Percentiles rank a stretch among this genome's conserved stretches.
Conservation (phyloP, 106 monocot species). For the Dioscorea dumetorum region DNA sequence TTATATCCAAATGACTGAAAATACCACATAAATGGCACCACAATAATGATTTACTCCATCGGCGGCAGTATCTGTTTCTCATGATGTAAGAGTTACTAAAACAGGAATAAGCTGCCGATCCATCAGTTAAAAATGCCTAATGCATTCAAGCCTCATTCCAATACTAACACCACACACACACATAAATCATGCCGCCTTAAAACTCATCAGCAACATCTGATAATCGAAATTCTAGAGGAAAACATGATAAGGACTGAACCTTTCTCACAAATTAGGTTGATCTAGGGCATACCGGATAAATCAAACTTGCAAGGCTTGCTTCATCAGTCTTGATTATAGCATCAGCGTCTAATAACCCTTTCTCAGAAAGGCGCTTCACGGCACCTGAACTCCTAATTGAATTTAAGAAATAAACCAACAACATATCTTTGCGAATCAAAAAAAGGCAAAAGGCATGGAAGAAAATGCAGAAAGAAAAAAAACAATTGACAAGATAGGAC, state of each 20-base stretch:
- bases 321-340: slow-evolving; percentile 72
- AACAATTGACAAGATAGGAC: not conserved
- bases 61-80: too few relatives aligned
- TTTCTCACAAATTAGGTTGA: not conserved
- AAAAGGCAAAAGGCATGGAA: not conserved
- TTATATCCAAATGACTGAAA: too few relatives aligned
- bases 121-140: too few relatives aligned
- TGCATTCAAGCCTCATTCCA: too few relatives aligned
- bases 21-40: too few relatives aligned
- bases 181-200: too few relatives aligned
- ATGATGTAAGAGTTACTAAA: too few relatives aligned
- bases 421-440: not conserved
- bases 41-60: too few relatives aligned
- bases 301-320: slow-evolving; percentile 55
- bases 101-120: too few relatives aligned
- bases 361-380: slow-evolving; percentile 61
- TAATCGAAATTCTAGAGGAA: not conserved
- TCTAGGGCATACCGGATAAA: slow-evolving; percentile 58
- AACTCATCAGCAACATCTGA: not conserved
- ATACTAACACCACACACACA: too few relatives aligned
- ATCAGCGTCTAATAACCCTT: slow-evolving; percentile 63
- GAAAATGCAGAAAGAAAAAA: not conserved
- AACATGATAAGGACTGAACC: not conserved
- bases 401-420: slow-evolving; percentile 15
- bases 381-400: slow-evolving; percentile 62